Evolutionary conservation across 2,329 filamentous ascomycete species (phyloP).

Genomic region (Macrophomina pseudophaseolina): DNA sequence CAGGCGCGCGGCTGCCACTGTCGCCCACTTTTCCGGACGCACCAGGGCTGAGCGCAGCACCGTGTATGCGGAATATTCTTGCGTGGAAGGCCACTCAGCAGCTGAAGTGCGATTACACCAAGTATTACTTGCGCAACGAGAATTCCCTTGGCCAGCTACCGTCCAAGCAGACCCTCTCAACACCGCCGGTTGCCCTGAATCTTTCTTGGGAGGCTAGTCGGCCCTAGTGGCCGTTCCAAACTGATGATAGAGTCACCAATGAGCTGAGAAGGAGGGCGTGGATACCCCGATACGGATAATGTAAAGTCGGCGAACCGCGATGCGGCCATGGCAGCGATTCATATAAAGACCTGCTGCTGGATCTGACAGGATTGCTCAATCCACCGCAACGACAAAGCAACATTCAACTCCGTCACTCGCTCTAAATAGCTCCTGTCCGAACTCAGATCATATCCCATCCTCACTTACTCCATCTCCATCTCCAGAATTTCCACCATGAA

Average conservation of each 20-base stretch:
- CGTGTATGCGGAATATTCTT: constrained; percentile 7
- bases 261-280: constrained; percentile 4
- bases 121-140: constrained; percentile 9
- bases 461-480: not conserved
- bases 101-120: constrained; percentile 5
- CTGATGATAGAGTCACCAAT: not conserved
- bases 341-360: not conserved
- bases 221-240: constrained; percentile 2
- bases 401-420: not conserved
- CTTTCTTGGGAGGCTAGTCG: not conserved
- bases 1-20: not conserved
- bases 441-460: not conserved
- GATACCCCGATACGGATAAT: constrained; percentile 1
- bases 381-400: not conserved
- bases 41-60: constrained; percentile 1
- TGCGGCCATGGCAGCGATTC: not conserved
- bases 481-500: not conserved
- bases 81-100: not conserved
- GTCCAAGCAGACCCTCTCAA: constrained; percentile 5
- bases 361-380: not conserved
- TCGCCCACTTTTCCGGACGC: not conserved
- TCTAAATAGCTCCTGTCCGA: not conserved
- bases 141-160: not conserved
- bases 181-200: not conserved
- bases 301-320: not conserved